A percentile compares a stretch with the other conserved stretches of the same genome.
Evolutionary conservation across 495 filamentous ascomycete species (phyloP).

Genomic region (Annulohypoxylon stygium): DNA sequence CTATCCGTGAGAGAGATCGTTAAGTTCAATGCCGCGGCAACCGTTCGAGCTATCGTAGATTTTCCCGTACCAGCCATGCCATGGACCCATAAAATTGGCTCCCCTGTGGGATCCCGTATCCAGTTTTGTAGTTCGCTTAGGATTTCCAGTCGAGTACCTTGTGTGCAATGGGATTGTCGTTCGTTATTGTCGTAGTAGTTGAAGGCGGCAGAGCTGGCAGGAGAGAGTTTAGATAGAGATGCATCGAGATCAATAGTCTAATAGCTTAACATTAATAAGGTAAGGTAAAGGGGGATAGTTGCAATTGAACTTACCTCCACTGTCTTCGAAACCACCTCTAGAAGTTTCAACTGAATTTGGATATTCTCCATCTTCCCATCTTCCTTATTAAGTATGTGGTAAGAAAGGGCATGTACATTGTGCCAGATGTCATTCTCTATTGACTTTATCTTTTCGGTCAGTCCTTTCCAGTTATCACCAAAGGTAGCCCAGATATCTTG

Average conservation of each 20-base stretch:
- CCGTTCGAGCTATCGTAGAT: constrained; percentile 60
- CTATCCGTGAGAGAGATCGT: constrained; percentile 3
- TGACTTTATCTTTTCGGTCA: not conserved
- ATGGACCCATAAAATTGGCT: constrained; percentile 58
- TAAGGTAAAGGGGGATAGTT: not conserved
- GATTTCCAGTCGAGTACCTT: constrained; percentile 47
- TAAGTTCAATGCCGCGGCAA: constrained; percentile 48
- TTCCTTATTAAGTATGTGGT: constrained; percentile 3
- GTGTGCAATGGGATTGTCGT: constrained; percentile 44
- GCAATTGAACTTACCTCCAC: not conserved
- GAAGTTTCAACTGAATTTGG: not conserved
- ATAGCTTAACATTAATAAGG: not conserved
- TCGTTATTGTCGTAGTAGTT: constrained; percentile 41
- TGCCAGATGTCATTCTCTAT: constrained; percentile 9
- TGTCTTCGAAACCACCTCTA: no score
- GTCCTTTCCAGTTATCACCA: constrained; percentile 25
- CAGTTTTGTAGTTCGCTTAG: constrained; percentile 34
- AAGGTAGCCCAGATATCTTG: not conserved
- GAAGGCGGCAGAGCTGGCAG: constrained; percentile 41
- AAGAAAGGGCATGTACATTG: not conserved
- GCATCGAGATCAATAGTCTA: constrained; percentile 4
- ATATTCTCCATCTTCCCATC: constrained; percentile 5
- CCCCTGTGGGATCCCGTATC: constrained; percentile 16
- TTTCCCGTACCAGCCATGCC: constrained; percentile 63
- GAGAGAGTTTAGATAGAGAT: constrained; percentile 2